Base-by-base conservation (phyloP, 305 asterid species). In the Fraxinus ornus region DNA sequence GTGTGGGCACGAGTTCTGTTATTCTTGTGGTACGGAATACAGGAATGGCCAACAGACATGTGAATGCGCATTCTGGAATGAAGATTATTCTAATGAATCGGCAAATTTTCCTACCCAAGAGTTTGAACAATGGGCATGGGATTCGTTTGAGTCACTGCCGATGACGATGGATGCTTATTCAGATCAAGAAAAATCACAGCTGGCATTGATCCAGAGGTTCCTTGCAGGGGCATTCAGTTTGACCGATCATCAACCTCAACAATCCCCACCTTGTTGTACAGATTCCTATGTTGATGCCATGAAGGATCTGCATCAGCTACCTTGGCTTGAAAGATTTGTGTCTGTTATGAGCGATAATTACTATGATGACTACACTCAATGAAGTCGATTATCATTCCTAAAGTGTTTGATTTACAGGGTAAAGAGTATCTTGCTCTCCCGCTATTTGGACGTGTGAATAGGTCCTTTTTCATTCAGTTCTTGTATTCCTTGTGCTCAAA, bases 271-370 rank as follows among this genome's bases (percentile, higher is more conserved):
- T 2, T 89, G 78, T 55, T 88, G 91, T 88, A 86, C 93, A 71
- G 97, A 91, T 82, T 92, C 97, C 12, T 95, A 93, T 57, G 93
- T 92, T 0, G 98, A 95, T 75, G 90, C 93, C 26, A 91, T 95
- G 95, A 95, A 95, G 92, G 97, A 95, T 85, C 95, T 95, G 62
- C 93, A 90, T 66, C 98, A 94, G 88, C 94, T 94, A 81, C 99
- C 99, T 5, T 95, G 99, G 98, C 99, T 95, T 7, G 99, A 95
- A 78, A 90, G 98, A 49, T 94, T 95, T 47, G 98, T 93, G 41
- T 93, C 98, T 0, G 96, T 95, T 79, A 95, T 95, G 60, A 94
- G 93, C 19, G 98, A 94, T 83, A 83, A 91, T 88, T 93, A 88
- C 86, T 90, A 92, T 75, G 94, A 95, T 75, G 94, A 92, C 7